These are phyloP conservation scores for Ogataea parapolymorpha DNA, from an alignment of 805 yeast genomes.

Conservation along the genomic window DNA sequence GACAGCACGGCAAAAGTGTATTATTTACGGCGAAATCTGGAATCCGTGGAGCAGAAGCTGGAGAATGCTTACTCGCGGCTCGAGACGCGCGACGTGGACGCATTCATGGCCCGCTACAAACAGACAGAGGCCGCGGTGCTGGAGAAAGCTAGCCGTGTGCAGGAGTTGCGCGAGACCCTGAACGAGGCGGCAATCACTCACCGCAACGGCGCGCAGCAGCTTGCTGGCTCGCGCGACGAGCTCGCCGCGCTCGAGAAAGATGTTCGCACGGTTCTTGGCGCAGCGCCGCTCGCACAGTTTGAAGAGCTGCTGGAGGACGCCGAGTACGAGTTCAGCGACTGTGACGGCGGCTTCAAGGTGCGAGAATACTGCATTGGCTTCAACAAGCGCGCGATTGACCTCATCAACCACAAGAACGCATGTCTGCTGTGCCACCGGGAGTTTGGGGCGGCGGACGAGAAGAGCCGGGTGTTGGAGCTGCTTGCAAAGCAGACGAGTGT, in stretches of 20 bases:
- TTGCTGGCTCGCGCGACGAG: conserved; percentile 11
- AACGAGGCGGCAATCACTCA: neutral
- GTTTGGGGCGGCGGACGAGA: conserved; percentile 43
- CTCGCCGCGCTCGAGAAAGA: conserved; percentile 8
- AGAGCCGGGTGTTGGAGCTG: conserved; percentile 21
- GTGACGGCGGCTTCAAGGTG: conserved; percentile 64
- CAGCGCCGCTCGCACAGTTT: conserved; percentile 45
- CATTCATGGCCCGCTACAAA: neutral
- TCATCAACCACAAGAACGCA: conserved; percentile 52
- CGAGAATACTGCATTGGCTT: conserved; percentile 66
- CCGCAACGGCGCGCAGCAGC: neutral
- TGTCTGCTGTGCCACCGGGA: conserved; percentile 74
- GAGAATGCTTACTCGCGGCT: conserved; percentile 2
- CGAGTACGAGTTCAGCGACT: conserved; percentile 58
- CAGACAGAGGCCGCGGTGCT: neutral
- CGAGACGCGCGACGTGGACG: conserved; percentile 1
- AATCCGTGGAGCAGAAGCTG: neutral
- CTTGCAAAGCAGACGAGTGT: conserved; percentile 24
- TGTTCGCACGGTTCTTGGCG: conserved; percentile 32
- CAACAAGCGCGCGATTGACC: conserved; percentile 63
- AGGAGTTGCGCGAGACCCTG: neutral
- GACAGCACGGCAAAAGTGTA: conserved; percentile 55
- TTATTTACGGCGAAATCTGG: conserved; percentile 13
- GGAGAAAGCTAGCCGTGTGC: neutral
- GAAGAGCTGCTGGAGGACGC: conserved; percentile 48